Conservation (phyloP, 768 basidiomycete species). For the Dentipellis fragilis region DNA sequence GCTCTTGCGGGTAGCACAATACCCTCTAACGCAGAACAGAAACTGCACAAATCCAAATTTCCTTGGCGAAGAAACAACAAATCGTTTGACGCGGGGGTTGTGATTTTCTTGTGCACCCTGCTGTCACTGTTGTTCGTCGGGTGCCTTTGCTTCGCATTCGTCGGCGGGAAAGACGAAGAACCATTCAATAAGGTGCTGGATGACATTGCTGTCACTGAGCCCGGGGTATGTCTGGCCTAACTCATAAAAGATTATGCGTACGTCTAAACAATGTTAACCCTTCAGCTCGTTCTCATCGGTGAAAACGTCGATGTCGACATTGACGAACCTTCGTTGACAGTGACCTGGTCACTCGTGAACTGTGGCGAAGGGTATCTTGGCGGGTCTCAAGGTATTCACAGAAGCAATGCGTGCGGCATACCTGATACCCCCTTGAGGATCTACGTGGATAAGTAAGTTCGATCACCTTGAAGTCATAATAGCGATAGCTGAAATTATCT, state of each 20-base stretch:
- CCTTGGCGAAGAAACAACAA: background rate
- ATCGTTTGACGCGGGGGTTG: conserved; percentile 18
- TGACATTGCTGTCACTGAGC: conserved; percentile 28
- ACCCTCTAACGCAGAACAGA: conserved; percentile 10
- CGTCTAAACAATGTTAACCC: too few relatives aligned
- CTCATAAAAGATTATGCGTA: too few relatives aligned
- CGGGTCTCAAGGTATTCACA: conserved; percentile 37
- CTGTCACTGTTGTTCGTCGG: conserved; percentile 39
- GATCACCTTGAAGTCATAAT: background rate
- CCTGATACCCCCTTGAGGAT: conserved; percentile 32
- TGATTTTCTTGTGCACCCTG: conserved; percentile 28
- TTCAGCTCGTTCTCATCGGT: conserved; percentile 43
- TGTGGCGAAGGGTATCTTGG: conserved; percentile 38
- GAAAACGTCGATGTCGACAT: conserved; percentile 50
- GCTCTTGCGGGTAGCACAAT: conserved; percentile 14
- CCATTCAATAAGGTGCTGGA: conserved; percentile 31
- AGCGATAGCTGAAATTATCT: background rate
- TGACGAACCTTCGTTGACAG: conserved; percentile 44
- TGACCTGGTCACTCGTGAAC: conserved; percentile 46
- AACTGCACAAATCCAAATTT: conserved; percentile 4
- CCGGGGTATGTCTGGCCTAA: conserved; percentile 31
- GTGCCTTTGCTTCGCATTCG: conserved; percentile 38
- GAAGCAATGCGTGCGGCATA: conserved; percentile 35
- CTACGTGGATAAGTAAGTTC: conserved; percentile 39
- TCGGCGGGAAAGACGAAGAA: conserved; percentile 33